These are phyloP conservation scores for Suaeda aralocaspica DNA, from an alignment of 148 eudicot species.

Conservation along the genomic window DNA sequence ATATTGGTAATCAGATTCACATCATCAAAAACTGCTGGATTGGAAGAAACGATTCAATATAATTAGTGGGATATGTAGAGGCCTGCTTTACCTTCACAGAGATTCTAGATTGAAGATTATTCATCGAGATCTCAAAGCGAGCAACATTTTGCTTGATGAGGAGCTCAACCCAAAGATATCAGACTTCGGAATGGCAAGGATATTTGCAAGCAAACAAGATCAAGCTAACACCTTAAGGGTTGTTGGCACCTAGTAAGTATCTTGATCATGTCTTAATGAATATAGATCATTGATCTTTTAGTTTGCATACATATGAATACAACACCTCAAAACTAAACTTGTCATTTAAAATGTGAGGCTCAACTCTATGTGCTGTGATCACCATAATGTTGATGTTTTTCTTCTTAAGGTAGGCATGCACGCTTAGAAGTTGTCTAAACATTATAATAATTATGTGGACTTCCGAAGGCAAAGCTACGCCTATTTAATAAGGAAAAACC, in stretches of 20 bases:
- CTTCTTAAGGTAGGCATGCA: too few relatives aligned
- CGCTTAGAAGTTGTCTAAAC: too few relatives aligned
- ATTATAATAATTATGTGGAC: too few relatives aligned
- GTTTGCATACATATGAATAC: too few relatives aligned
- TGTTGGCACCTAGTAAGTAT: conserved; percentile 41
- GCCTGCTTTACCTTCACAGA: conserved; percentile 43
- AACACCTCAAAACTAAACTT: too few relatives aligned
- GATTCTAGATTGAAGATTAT: conserved; percentile 45
- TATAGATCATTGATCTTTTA: too few relatives aligned
- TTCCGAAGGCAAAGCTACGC: too few relatives aligned
- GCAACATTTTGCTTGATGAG: conserved; percentile 39
- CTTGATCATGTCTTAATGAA: not conserved
- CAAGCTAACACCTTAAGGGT: conserved; percentile 34
- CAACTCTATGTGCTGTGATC: too few relatives aligned
- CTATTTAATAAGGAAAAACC: too few relatives aligned
- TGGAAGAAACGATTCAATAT: conserved; percentile 42
- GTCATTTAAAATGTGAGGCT: too few relatives aligned
- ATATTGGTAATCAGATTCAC: conserved; percentile 13
- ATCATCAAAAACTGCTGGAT: conserved; percentile 23
- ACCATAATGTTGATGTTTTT: too few relatives aligned
- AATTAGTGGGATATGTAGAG: conserved; percentile 34
- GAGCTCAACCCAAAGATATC: conserved; percentile 40
- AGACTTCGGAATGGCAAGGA: conserved; percentile 43
- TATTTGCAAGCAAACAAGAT: conserved; percentile 27
- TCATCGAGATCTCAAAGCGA: conserved; percentile 44